Conservation (phyloP, 1,284 basidiomycete species). For the Malassezia japonica region DNA sequence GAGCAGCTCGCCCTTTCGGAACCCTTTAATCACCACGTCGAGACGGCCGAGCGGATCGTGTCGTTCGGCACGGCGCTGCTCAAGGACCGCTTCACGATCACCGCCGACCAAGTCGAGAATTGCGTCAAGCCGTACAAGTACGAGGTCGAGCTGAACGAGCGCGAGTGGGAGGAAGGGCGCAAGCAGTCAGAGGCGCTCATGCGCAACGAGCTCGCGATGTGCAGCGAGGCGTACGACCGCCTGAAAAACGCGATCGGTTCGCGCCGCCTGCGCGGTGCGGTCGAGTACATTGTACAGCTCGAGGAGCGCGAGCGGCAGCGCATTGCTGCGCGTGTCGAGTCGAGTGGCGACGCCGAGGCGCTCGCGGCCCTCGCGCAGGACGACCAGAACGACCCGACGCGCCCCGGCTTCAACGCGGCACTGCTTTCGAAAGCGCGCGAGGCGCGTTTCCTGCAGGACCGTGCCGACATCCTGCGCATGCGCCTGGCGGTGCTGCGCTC, state of each 20-base stretch:
- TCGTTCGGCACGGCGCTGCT: conserved; percentile 86
- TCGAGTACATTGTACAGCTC: conserved; percentile 69
- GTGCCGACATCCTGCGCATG: conserved; percentile 70
- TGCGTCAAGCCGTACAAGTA: conserved; percentile 99
- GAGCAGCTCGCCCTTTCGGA: conserved; percentile 72
- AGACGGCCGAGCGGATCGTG: conserved; percentile 74
- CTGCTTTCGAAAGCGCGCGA: conserved; percentile 62
- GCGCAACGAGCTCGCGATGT: conserved; percentile 72
- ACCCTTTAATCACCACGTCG: conserved; percentile 83
- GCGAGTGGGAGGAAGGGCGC: conserved; percentile 83
- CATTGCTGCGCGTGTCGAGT: conserved; percentile 44
- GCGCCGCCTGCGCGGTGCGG: conserved; percentile 63
- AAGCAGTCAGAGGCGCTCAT: conserved; percentile 66
- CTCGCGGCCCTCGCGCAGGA: conserved; percentile 18
- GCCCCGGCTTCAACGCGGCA: conserved; percentile 66
- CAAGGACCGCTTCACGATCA: conserved; percentile 78
- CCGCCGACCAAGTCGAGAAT: conserved; percentile 97
- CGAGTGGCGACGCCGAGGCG: neutral
- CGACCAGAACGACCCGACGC: conserved; percentile 51
- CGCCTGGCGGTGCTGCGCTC: conserved; percentile 74
- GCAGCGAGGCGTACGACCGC: conserved; percentile 73
- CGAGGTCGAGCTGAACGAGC: conserved; percentile 65
- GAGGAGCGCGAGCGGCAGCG: conserved; percentile 72
- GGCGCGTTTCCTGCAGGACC: conserved; percentile 74
- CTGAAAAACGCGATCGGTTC: conserved; percentile 80